Base-by-base conservation (phyloP, 129 eudicot genomes). In the Escallonia rubra region DNA sequence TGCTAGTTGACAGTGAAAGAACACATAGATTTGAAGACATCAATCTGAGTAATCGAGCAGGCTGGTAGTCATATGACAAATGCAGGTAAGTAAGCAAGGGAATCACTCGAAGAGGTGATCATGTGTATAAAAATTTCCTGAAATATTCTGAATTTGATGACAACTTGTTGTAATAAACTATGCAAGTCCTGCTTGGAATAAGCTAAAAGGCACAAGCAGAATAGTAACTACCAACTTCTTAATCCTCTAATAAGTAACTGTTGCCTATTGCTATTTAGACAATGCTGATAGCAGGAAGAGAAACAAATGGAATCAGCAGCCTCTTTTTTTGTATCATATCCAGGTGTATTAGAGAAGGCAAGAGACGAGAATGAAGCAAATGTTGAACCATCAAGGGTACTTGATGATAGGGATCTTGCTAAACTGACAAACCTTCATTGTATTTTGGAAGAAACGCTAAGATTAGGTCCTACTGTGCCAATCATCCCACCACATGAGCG, bases 401-500 rank as follows among this genome's bases (percentile, higher is more conserved):
- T 49, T 4, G 10, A 57, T 7, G 64, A 62, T 10, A 39, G 71
- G 9, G 84, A 83, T 62, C 59, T 72, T 56, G 60, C 15, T 4
- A 75, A 79, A 10, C 65, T 83, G 57, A 68, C 77, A 45, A 79
- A 75, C 41, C 68, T 83, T 14, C 71, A 53, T 23, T 70, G 71
- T 16, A 64, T 82, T 8, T 59, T 82, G 51, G 72, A 64, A 14
- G 88, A 83, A 15, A 72, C 82, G 4, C 60, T 83, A 38, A 72
- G 85, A 8, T 53, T 83, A 11, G 70, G 56, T 51, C 88, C 88
- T 0, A 69, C 63, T 3, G 79, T 55, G 7, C 88, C 82, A 6
- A 62, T 79, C 66, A 63, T 75, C 7, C 7, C 72, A 1, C 88
- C 85, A 12, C 85, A 73, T 51, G 62, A 15, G n/a, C 76, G 62